Conservation (phyloP, 495 filamentous ascomycete genomes). For the Penicillium silybi region DNA sequence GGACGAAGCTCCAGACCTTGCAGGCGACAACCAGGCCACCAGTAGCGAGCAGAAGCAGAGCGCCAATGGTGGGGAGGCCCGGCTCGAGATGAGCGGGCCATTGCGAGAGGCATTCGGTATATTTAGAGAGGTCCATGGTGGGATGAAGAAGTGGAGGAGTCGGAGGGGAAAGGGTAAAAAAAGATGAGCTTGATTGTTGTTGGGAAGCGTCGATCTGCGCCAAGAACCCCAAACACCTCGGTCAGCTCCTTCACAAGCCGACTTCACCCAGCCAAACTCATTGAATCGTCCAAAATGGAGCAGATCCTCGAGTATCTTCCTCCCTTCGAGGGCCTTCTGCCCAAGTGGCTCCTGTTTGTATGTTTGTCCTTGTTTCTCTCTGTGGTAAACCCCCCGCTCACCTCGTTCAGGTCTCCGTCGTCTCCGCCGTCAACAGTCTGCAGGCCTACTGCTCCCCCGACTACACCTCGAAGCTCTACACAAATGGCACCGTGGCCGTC, state of each 20-base stretch:
- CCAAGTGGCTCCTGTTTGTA: constrained; percentile 66
- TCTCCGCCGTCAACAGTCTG: constrained; percentile 74
- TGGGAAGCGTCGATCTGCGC: constrained; percentile 23
- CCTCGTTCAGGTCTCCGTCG: constrained; percentile 58
- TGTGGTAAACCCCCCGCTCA: not conserved
- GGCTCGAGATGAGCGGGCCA: constrained; percentile 35
- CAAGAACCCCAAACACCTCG: constrained; percentile 30
- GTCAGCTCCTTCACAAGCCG: constrained; percentile 10
- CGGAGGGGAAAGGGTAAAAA: constrained; percentile 12
- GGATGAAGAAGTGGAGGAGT: not conserved
- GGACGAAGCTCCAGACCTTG: constrained; percentile 57
- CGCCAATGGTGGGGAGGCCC: constrained; percentile 36
- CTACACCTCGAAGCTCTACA: constrained; percentile 76
- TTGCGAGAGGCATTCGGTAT: constrained; percentile 31
- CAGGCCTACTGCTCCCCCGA: constrained; percentile 72
- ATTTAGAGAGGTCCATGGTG: constrained; percentile 38
- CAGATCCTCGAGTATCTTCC: constrained; percentile 43
- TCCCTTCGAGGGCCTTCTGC: constrained; percentile 55
- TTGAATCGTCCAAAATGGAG: constrained; percentile 24
- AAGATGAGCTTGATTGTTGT: constrained; percentile 20
- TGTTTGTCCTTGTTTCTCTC: constrained; percentile 4
- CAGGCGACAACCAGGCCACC: constrained; percentile 57
- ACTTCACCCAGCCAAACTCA: not conserved
- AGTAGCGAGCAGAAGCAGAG: constrained; percentile 41
- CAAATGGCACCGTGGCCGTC: constrained; percentile 44